Evolutionary conservation across 2,329 filamentous ascomycete genomes (phyloP), one percentile per base, ranked within the genome.

Genomic region (Claviceps sp.): DNA sequence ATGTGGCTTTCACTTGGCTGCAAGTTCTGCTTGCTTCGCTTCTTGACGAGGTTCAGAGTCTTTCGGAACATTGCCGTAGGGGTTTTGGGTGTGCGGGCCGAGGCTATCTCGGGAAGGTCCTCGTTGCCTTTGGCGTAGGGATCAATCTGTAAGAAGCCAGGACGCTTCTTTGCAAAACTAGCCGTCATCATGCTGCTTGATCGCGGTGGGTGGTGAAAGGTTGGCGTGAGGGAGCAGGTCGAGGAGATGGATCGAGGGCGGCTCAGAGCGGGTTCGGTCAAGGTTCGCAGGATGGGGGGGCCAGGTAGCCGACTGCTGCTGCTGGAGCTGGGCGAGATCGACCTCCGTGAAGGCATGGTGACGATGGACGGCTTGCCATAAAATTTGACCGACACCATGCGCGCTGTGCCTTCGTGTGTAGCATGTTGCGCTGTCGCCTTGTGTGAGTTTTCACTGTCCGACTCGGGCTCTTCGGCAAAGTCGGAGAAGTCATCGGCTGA

Each of bases 401-500:
- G 72, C 7, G 80, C 50, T 4, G 58, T 56, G 57, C 75, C 75
- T 62, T 80, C 73, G 56, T 74, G 73, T 59, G 71, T 75, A 51
- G 58, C 63, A 43, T 70, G 65, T 53, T 68, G 57, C n/a, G 52
- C 50, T 4, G 58, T 56, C 10, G 60, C 56, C 57, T 57, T 49
- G 50, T 60, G 55, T 5, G 56, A 59, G 40, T 64, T 58, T 49
- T 70, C 70, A 54, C 64, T 70, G 19, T 67, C 68, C 48, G 71
- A 75, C 56, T 78, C 73, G 57, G 68, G 66, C 47, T 75, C 74
- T 59, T 58, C 56, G 4, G 26, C 53, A 45, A 73, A 73, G 59
- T 80, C 76, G 52, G 77, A 81, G 56, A 76, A 76, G 64, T 80
- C 74, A 63, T 80, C 80, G 46, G 77, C 75, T 17, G 76, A 78